These are phyloP conservation scores for Pleurotus eryngii DNA, from an alignment of 768 basidiomycete genomes.

Conservation along the genomic window DNA sequence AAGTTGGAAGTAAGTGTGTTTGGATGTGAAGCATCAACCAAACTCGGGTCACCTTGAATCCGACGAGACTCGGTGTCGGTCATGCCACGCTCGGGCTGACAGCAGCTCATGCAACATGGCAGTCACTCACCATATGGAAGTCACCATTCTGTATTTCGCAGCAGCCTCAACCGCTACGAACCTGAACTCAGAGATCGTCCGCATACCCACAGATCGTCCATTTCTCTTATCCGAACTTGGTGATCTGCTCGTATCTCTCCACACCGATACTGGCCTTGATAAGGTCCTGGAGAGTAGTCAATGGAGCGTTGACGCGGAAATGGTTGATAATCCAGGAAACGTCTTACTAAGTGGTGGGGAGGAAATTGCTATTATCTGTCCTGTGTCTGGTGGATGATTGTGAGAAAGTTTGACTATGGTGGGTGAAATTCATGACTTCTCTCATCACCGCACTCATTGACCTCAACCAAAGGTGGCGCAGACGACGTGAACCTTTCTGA, in stretches of 20 bases:
- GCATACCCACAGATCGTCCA: conserved; percentile 37
- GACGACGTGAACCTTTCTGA: no score
- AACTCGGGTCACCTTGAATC: no score
- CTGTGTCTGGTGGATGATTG: conserved; percentile 72
- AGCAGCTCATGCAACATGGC: neutral
- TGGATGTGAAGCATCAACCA: no score
- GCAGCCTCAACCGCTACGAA: conserved; percentile 71
- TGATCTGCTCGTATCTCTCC: conserved; percentile 47
- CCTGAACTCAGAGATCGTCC: conserved; percentile 48
- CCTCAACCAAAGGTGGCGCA: no score
- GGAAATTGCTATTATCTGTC: conserved; percentile 77
- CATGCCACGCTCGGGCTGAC: neutral
- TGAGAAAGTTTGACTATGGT: conserved; percentile 10
- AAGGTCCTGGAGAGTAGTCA: conserved; percentile 56
- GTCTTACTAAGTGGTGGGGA: conserved; percentile 63
- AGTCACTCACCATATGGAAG: conserved; percentile 16
- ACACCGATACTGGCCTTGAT: conserved; percentile 48
- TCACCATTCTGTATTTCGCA: conserved; percentile 55
- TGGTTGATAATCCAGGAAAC: conserved; percentile 58
- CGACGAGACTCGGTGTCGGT: no score
- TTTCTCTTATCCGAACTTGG: conserved; percentile 51
- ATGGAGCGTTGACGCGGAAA: conserved; percentile 82
- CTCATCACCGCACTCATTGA: conserved; percentile 2
- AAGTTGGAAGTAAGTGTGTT: no score
- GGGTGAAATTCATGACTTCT: conserved; percentile 3